Percentiles rank a stretch among this genome's conserved stretches.
Evolutionary conservation across 164 flowering plant species (phyloP).

Genomic region (Liquidambar formosana): DNA sequence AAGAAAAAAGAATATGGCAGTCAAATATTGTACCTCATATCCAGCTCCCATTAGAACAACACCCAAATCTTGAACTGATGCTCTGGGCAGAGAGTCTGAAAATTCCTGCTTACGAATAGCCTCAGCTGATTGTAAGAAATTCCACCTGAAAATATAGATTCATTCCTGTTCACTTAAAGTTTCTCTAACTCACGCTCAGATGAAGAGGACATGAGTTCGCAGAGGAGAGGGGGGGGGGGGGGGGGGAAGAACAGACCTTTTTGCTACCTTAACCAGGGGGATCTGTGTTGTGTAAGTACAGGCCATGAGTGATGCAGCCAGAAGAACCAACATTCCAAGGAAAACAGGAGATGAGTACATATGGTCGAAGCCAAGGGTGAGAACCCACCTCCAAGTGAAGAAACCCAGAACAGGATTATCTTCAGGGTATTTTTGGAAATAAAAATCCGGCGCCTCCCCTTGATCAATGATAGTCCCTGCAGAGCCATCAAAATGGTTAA

Average conservation of each 20-base stretch:
- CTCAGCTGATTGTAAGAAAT: constrained; percentile 63
- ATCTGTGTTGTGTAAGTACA: constrained; percentile 99
- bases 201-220: constrained; percentile 13
- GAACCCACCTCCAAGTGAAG: constrained; percentile 92
- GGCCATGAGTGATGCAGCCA: constrained; percentile 91
- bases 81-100: constrained; percentile 69
- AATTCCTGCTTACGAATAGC: constrained; percentile 76
- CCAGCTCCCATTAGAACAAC: constrained; percentile 89
- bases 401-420: constrained; percentile 80
- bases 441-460: constrained; percentile 86
- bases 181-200: constrained; percentile 18
- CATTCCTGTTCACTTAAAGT: constrained; percentile 22
- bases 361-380: constrained; percentile 83
- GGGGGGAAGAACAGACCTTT: constrained; percentile 70
- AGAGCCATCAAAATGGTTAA: constrained; percentile 6
- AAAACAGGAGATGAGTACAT: constrained; percentile 95
- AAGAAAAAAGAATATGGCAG: background rate
- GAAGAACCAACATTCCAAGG: constrained; percentile 68
- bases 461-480: constrained; percentile 90
- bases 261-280: constrained; percentile 88
- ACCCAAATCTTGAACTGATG: constrained; percentile 83
- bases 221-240: too few species aligned
- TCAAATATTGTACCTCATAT: constrained; percentile 64
- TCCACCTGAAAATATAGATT: constrained; percentile 66
- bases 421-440: constrained; percentile 82